Evolutionary conservation across 768 basidiomycete genomes (phyloP), one percentile per base, ranked within the genome.

Genomic region (Pluteus cervinus): DNA sequence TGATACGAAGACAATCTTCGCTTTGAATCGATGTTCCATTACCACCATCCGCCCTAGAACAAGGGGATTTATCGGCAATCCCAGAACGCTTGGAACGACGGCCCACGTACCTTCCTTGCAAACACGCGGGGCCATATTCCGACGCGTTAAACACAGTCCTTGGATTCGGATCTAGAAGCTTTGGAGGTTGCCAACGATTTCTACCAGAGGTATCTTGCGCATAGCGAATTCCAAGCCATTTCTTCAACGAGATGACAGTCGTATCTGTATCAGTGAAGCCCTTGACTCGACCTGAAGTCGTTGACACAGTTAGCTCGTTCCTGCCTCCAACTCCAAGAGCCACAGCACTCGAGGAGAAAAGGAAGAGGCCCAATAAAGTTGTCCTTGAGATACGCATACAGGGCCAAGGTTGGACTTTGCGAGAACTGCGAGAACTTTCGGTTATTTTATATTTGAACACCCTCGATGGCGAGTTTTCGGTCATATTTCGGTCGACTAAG

Each of bases 1-100:
- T 67, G 29, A 70, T 56, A 9, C 59, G 51, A 9, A 70, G 51
- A 41, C 66, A 71, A 41, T 68, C 67, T 54, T 57, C 51, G 34
- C 55, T 57, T 29, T 67, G 68, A 11, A 66, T 49, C 9, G 49
- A 45, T 0, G 56, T 61, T 12, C 56, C 58, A 39, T 56, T 58
- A 5, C 60, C 60, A 12, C 60, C 58, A 42, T 58, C 51, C 5
- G 49, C 54, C 25, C 56, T 58, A 39, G 33, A 37, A n/a, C 3
- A 33, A 7, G 32, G 9, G 12, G 26, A 24, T 29, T 7, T 18
- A 37, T n/a, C 4, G 24, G 32, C 4, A 31, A 11, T n/a, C n/a
- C n/a, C n/a, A n/a, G 12, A 36, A 16, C 7, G 17, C 10, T 18
- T 23, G 20, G 17, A 21, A n/a, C 8, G 3, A 7, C 7, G 15